Evolutionary conservation across 1,284 basidiomycete species (phyloP), one percentile per base, ranked within the genome.

Genomic region (Sporisorium exsertum): DNA sequence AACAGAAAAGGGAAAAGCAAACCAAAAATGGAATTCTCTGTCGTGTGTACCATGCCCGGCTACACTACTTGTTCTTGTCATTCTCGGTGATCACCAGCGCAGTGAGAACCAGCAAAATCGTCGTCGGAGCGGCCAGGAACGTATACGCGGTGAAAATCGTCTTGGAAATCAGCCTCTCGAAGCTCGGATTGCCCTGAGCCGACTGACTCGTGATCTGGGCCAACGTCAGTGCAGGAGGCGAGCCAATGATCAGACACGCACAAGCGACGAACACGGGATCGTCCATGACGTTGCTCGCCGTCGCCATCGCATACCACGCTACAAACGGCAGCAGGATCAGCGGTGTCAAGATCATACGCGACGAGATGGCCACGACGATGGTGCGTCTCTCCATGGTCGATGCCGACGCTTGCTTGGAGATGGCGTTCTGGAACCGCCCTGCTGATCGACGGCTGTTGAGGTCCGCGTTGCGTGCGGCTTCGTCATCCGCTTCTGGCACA

Each of bases 291-390:
- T 73, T 75, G 60, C 68, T 69, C 16, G 35, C 62, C 45, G 72
- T 81, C 13, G 53, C 68, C 24, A 77, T 69, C 37, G 49, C 77
- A 35, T 60, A 72, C 73, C 75, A 83, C n/a, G 81, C 79, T 15
- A 87, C 46, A 67, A 67, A 37, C 54, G 64, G 87, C 0, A 87
- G 57, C 58, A 95, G 87, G 12, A 95, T 64, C 49, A 92, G 69
- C 0, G 94, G 95, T 10, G 93, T 92, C 70, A 97, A 82, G 47
- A 97, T 84, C 95, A 97, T 97, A 71, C 95, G 88, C 59, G 92
- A 89, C 20, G 90, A 57, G 22, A 96, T 89, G 5, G 93, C 90
- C 16, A 97, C 89, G 29, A 91, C 86, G 20, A 97, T 91, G 5
- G 95, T 94, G 83, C 89, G 90, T 52, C 91, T 91, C 35, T 83